Evolutionary conservation across 768 basidiomycete species (phyloP).

Genomic region (Hygrophoropsis aurantiaca): DNA sequence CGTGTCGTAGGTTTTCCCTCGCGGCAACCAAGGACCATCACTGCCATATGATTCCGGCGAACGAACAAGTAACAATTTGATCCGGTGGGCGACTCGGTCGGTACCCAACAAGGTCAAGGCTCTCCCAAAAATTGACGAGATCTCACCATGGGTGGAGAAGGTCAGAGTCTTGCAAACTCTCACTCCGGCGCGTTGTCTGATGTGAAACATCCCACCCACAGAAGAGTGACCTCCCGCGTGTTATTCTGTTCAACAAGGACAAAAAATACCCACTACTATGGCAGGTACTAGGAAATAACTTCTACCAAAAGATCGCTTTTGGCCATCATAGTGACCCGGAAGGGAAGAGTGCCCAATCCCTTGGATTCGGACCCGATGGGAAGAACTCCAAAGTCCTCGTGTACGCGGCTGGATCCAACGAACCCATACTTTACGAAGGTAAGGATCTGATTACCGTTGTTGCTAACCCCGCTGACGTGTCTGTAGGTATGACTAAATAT

Average conservation of each 20-base stretch:
- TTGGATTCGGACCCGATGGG: conserved; percentile 57
- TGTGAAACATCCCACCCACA: conserved; percentile 10
- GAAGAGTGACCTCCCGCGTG: conserved; percentile 48
- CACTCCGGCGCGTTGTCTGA: not conserved
- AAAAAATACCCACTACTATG: conserved; percentile 77
- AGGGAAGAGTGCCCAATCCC: conserved; percentile 52
- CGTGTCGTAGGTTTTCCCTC: conserved; percentile 65
- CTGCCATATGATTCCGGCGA: conserved; percentile 67
- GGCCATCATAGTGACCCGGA: conserved; percentile 66
- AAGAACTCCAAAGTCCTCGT: conserved; percentile 69
- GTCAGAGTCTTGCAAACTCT: conserved; percentile 36
- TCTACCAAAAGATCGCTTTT: conserved; percentile 59
- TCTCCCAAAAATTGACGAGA: conserved; percentile 54
- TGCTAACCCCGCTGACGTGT: not conserved
- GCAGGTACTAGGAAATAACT: conserved; percentile 78
- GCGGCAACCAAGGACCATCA: conserved; percentile 61
- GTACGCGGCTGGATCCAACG: conserved; percentile 60
- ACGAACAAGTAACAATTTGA: conserved; percentile 69
- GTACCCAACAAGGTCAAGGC: conserved; percentile 72
- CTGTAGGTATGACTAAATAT: conserved; percentile 65
- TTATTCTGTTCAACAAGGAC: conserved; percentile 72
- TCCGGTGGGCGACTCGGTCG: conserved; percentile 72
- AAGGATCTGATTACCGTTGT: conserved; percentile 8
- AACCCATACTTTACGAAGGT: conserved; percentile 71
- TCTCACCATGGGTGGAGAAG: conserved; percentile 67